Evolutionary conservation across 805 yeast genomes (phyloP).

Genomic region (Tetrapisispora iriomotensis): DNA sequence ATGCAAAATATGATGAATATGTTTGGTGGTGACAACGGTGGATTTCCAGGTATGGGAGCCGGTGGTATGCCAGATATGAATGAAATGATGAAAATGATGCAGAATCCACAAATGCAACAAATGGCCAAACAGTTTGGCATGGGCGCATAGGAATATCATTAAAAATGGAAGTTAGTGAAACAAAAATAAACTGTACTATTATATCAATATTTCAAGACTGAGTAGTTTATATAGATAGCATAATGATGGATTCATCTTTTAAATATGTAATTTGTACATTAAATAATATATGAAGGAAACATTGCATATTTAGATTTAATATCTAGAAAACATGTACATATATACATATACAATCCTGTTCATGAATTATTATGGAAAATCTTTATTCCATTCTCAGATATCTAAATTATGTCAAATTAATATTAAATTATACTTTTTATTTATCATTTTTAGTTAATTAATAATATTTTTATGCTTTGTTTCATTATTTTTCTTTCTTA

Average conservation of each 20-base stretch:
- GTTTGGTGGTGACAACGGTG: conserved; percentile 51
- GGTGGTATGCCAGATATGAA: conserved; percentile 64
- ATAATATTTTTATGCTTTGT: not conserved
- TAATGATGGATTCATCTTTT: not conserved
- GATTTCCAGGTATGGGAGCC: conserved; percentile 29
- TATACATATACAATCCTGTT: too few relatives aligned
- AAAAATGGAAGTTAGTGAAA: not conserved
- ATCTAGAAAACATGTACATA: too few relatives aligned
- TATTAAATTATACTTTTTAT: not conserved
- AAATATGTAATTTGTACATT: not conserved
- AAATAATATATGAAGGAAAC: not conserved
- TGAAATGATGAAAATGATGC: conserved; percentile 54
- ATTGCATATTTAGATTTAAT: not conserved
- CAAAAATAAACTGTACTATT: not conserved
- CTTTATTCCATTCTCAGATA: too few relatives aligned
- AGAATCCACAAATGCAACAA: conserved; percentile 37
- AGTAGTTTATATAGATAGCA: conserved; percentile 1
- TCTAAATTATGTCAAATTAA: not conserved
- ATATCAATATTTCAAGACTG: not conserved
- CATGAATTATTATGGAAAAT: too few relatives aligned
- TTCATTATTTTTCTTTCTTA: conserved; percentile 8
- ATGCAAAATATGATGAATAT: conserved; percentile 65
- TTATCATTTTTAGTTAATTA: not conserved
- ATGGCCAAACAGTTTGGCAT: conserved; percentile 43
- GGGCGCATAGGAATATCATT: conserved; percentile 14